These are phyloP conservation scores for Globisporangium orthogonon DNA, from an alignment of 352 stramenopile species.

Conservation along the genomic window DNA sequence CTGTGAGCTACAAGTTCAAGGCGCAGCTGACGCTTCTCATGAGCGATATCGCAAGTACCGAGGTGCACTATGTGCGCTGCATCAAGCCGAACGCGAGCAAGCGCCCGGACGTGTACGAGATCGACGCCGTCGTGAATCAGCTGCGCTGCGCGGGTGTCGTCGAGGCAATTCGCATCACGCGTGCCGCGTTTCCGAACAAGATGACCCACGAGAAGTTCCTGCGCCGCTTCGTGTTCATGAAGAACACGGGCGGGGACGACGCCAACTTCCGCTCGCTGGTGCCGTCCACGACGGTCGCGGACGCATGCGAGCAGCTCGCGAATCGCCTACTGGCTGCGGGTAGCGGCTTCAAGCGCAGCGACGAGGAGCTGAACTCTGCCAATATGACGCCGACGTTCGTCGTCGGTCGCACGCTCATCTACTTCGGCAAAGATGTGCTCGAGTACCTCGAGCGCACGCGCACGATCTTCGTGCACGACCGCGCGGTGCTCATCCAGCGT, in stretches of 20 bases:
- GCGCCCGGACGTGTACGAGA: slow-evolving; percentile 77
- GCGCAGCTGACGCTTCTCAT: slow-evolving; percentile 81
- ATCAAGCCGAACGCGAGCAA: slow-evolving; percentile 90
- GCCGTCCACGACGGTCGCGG: slow-evolving; percentile 28
- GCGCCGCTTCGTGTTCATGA: slow-evolving; percentile 40
- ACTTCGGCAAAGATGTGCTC: slow-evolving; percentile 91
- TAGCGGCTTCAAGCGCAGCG: slow-evolving; percentile 25
- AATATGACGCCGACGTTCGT: slow-evolving; percentile 45
- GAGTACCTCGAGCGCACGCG: slow-evolving; percentile 85
- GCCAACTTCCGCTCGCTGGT: neutral
- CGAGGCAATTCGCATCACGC: slow-evolving; percentile 88
- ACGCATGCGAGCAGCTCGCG: slow-evolving; percentile 61
- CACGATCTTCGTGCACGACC: slow-evolving; percentile 64
- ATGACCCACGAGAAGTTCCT: slow-evolving; percentile 90
- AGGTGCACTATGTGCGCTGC: slow-evolving; percentile 87
- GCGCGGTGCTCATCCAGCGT: slow-evolving; percentile 59
- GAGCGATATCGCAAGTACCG: slow-evolving; percentile 79
- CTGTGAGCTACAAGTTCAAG: slow-evolving; percentile 89
- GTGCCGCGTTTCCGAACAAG: slow-evolving; percentile 90
- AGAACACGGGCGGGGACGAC: too few relatives aligned
- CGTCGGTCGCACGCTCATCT: slow-evolving; percentile 87
- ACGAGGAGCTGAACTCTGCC: slow-evolving; percentile 24
- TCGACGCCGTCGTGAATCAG: slow-evolving; percentile 78
- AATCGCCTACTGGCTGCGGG: slow-evolving; percentile 30
- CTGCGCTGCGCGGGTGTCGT: slow-evolving; percentile 87